phyloP scores from a whole-genome alignment of 495 filamentous ascomycete species.

The Penicillium cataractarum region DNA sequence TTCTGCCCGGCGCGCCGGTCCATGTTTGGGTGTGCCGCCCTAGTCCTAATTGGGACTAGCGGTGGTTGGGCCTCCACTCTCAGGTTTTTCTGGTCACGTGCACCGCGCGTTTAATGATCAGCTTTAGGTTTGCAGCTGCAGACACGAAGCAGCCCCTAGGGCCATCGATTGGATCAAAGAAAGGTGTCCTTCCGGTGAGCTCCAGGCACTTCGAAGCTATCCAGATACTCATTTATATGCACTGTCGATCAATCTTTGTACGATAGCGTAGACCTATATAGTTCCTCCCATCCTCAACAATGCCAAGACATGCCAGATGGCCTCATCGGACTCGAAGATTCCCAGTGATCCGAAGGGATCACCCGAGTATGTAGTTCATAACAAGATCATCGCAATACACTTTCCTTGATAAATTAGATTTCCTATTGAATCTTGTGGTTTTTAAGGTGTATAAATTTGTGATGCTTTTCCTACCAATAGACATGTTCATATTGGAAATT shows the following conservation, averaged over 20 bases:
- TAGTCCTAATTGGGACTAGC: conserved; percentile 34
- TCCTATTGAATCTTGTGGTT: background rate
- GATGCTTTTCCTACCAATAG: conserved; percentile 15
- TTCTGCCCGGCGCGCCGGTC: conserved; percentile 48
- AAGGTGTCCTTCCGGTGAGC: background rate
- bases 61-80: conserved; percentile 35
- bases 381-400: background rate
- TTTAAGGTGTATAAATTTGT: background rate
- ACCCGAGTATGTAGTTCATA: conserved; percentile 12
- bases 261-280: background rate
- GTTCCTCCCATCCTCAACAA: conserved; percentile 5
- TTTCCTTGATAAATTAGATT: background rate
- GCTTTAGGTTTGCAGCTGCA: conserved; percentile 10
- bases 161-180: background rate
- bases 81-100: conserved; percentile 48
- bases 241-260: background rate
- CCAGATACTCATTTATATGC: background rate
- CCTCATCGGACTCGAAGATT: conserved; percentile 29
- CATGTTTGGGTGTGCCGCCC: conserved; percentile 46
- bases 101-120: conserved; percentile 22
- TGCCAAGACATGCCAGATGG: conserved; percentile 53
- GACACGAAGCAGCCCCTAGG: conserved; percentile 3
- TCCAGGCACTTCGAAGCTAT: background rate
- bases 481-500: conserved; percentile 16
- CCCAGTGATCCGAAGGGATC: conserved; percentile 26